These are phyloP conservation scores for Chaetomidium leptoderma DNA, from an alignment of 495 filamentous ascomycete genomes.

Conservation along the genomic window DNA sequence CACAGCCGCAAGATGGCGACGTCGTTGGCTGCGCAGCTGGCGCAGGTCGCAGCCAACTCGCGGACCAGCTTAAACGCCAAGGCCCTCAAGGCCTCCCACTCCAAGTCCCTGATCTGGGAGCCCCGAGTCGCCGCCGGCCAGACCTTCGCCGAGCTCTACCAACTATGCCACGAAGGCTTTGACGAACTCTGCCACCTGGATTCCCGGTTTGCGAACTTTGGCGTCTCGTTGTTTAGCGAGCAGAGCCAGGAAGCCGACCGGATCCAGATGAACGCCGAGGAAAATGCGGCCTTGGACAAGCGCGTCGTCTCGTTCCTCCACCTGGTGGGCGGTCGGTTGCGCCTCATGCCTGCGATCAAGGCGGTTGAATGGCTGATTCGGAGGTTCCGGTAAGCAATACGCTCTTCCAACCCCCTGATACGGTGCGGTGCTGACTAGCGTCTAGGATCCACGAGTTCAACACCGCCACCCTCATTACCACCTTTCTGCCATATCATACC, in stretches of 20 bases:
- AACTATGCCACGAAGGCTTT: constrained; percentile 82
- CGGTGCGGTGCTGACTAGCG: constrained; percentile 34
- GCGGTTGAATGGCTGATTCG: constrained; percentile 92
- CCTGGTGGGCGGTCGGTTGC: constrained; percentile 66
- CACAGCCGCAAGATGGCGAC: constrained; percentile 55
- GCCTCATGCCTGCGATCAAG: constrained; percentile 80
- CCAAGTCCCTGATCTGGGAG: constrained; percentile 88
- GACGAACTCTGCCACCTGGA: constrained; percentile 86
- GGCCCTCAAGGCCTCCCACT: constrained; percentile 80
- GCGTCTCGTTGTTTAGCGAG: constrained; percentile 75
- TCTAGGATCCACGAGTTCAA: constrained; percentile 87
- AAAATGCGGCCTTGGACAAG: constrained; percentile 75
- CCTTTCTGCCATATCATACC: constrained; percentile 88
- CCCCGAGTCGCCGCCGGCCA: constrained; percentile 73
- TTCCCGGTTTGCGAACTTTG: constrained; percentile 63
- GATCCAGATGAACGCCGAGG: constrained; percentile 69
- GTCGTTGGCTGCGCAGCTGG: constrained; percentile 73
- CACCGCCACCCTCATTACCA: constrained; percentile 69
- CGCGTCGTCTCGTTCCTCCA: constrained; percentile 77
- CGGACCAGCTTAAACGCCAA: constrained; percentile 81
- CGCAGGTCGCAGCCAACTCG: constrained; percentile 71
- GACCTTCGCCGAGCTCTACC: constrained; percentile 81
- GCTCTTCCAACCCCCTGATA: not conserved
- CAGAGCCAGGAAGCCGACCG: constrained; percentile 86
- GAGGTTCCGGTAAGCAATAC: constrained; percentile 68